A percentile compares a stretch with the other conserved stretches of the same genome.
phyloP scores from a whole-genome alignment of 129 eudicot species.

The Saussurea involucrata region DNA sequence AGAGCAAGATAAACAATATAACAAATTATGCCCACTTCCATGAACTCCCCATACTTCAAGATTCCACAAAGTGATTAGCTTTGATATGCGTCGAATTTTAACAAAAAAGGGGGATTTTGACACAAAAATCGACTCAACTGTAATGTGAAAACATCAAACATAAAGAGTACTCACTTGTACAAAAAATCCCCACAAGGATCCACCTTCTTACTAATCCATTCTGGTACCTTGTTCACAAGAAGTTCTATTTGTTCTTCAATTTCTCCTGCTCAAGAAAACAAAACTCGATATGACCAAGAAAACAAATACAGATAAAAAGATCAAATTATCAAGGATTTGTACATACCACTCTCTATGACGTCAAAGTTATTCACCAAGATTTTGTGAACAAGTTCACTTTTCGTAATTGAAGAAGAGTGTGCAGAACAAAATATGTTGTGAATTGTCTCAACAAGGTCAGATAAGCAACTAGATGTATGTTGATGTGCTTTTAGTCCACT shows the following conservation, averaged over 20 bases:
- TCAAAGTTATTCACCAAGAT: constrained; percentile 49
- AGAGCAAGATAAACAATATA: not conserved
- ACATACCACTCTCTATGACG: constrained; percentile 50
- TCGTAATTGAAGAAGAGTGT: constrained; percentile 44
- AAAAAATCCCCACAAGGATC: constrained; percentile 58
- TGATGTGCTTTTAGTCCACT: constrained; percentile 18
- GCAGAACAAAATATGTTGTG: constrained; percentile 50
- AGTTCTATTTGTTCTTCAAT: constrained; percentile 49
- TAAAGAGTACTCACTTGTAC: constrained; percentile 47
- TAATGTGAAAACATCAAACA: not conserved
- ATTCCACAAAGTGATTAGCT: not conserved
- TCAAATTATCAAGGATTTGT: constrained; percentile 1
- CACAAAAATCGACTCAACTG: not conserved
- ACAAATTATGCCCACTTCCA: not conserved
- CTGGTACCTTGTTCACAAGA: constrained; percentile 69
- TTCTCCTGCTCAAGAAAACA: constrained; percentile 35
- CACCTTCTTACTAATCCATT: constrained; percentile 60
- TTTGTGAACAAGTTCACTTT: constrained; percentile 66
- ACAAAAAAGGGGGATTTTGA: not conserved
- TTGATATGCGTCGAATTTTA: not conserved
- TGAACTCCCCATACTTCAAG: not conserved
- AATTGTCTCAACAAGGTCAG: constrained; percentile 47
- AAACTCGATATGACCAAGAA: not conserved
- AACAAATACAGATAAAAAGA: not conserved
- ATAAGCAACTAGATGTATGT: constrained; percentile 30